Evolutionary conservation across 371 early-diverging fungal species (phyloP), one percentile per base, ranked within the genome.

Genomic region (Mucor saturninus): DNA sequence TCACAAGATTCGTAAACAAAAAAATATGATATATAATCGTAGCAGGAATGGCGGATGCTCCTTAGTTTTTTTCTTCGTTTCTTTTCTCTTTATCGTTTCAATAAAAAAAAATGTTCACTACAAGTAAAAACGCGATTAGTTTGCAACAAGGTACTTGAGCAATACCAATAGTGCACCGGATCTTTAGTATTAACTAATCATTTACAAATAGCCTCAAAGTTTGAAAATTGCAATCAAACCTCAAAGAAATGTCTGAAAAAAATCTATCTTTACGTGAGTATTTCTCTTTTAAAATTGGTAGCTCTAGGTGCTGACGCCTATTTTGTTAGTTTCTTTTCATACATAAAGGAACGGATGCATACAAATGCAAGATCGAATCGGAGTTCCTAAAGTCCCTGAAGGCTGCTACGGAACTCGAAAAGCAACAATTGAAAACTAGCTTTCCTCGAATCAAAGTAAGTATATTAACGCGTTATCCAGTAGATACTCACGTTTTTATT

Each of bases 151-250:
- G 46, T 46, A 46, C 4, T 46, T 21, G 21, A 21, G 8, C 2
- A 10, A 43, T 2, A 14, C 10, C 5, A 5, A 14, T 13, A 43
- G 39, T 11, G 39, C 39, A 11, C 39, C 11, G 8, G 39, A 38
- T 11, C 11, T 38, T 38, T 21, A 1, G 11, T 43, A 21, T 21
- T 4, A 21, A 21, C 26, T 46, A 11, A 29, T 30, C 30, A 14
- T 49, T 2, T 28, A 38, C 26, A 13, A 28, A 30, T 53, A 60
- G 61, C 52, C 21, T 53, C 52, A 14, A 15, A 51, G 9, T 32
- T 52, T 4, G 40, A 60, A 31, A 2, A 15, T 35, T 60, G 10
- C 53, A 51, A 31, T 7, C 14, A 11, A n/a, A 31, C 4, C 8
- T 40, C 10, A 51, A 53, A 30, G 26, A 51, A 3, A 9, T 60